Evolutionary conservation across 2,329 filamentous ascomycete species (phyloP), one percentile per base, ranked within the genome.

Genomic region (Ampelomyces quisqualis): DNA sequence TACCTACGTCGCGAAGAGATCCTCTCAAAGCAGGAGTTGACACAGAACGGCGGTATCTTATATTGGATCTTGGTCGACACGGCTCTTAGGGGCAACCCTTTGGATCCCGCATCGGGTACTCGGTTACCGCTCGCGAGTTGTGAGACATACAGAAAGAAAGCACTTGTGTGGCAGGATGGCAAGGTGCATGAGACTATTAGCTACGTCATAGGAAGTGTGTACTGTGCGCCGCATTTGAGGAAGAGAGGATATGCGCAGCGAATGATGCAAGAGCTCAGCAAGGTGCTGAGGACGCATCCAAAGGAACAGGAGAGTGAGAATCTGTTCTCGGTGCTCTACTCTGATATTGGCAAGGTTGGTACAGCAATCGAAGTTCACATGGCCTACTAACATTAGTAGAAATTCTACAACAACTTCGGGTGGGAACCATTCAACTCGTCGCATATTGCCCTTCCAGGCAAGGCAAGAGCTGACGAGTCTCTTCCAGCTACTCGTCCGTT

Each of bases 181-280:
- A 59, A 70, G 77, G 11, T 65, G 11, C 64, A 72, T 40, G 81
- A 88, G 31, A 79, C 77, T 2, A 71, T 81, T 7, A 80, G 81
- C 11, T 84, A 95, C 68, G 89, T 86, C 4, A 78, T 94, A 41
- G 87, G 83, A 10, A 88, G 84, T 45, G 89, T 94, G n/a, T 93
- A 84, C 64, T 89, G 84, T 3, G 77, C 81, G 27, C 77, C 80
- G 0, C 73, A 80, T 55, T 81, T 81, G 64, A 72, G 88, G 42
- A 83, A 85, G 11, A 77, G 77, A 51, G 86, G 88, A 14, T 95
- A 95, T 68, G 89, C 88, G 1, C 79, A 79, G 43, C 77, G 84
- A 41, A 88, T 96, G 88, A 82, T 96, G 71, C 70, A 68, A 28
- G 82, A 90, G 53, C 63, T 93, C 23, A 81, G 78, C 3, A 69